Percentiles rank a stretch among this genome's conserved stretches.
phyloP scores from a whole-genome alignment of 306 rosid genomes.

The Vigna trinervia region DNA sequence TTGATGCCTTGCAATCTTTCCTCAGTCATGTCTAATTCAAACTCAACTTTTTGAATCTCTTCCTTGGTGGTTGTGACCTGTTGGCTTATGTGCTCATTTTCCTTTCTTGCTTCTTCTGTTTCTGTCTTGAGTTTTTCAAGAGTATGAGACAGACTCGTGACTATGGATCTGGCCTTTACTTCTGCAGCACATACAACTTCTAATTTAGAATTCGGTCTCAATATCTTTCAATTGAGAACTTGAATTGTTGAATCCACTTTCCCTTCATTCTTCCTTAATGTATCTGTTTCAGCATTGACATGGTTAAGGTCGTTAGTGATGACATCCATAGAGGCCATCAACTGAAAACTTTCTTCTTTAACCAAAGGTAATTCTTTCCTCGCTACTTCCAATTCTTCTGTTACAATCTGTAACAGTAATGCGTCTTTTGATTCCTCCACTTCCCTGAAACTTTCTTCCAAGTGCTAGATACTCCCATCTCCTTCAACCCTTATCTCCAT shows the following conservation, averaged over 20 bases:
- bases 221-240: slow-evolving; percentile 70
- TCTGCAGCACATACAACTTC: slow-evolving; percentile 77
- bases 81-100: slow-evolving; percentile 54
- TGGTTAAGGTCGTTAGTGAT: slow-evolving; percentile 77
- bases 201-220: slow-evolving; percentile 76
- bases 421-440: slow-evolving; percentile 53
- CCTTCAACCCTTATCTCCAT: slow-evolving; percentile 51
- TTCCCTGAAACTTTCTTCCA: slow-evolving; percentile 44
- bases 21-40: slow-evolving; percentile 62
- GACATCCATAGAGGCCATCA: slow-evolving; percentile 85
- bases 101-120: slow-evolving; percentile 60
- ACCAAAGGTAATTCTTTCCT: slow-evolving; percentile 67
- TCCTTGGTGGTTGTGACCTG: slow-evolving; percentile 54
- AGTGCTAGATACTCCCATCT: slow-evolving; percentile 44
- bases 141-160: slow-evolving; percentile 57
- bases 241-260: slow-evolving; percentile 55
- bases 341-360: slow-evolving; percentile 78
- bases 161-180: slow-evolving; percentile 64
- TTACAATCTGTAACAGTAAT: slow-evolving; percentile 47
- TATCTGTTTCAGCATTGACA: slow-evolving; percentile 53
- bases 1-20: slow-evolving; percentile 62
- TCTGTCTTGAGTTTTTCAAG: slow-evolving; percentile 69
- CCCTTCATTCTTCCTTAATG: slow-evolving; percentile 59
- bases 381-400: slow-evolving; percentile 65
- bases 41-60: slow-evolving; percentile 61